Conservation (phyloP, 768 basidiomycete species). For the Panaeolus papilionaceus region DNA sequence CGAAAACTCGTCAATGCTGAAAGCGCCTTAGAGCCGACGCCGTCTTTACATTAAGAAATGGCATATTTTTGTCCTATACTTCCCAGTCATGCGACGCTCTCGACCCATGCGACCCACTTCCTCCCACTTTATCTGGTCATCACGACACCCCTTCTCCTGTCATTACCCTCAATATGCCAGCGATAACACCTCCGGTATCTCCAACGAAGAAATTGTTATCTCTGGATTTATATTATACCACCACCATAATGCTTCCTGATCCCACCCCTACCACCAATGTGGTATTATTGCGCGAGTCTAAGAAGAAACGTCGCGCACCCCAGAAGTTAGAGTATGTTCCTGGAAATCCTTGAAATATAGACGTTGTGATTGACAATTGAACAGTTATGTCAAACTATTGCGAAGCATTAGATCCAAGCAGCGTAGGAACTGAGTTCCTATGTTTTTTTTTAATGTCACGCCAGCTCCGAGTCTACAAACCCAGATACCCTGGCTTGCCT, state of each 20-base stretch:
- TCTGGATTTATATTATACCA: constrained; percentile 22
- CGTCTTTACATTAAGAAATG: constrained; percentile 19
- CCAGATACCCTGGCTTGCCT: neutral
- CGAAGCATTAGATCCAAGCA: neutral
- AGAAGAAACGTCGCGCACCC: neutral
- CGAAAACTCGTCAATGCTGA: neutral
- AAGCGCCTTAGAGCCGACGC: constrained; percentile 12
- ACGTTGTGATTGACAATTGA: neutral
- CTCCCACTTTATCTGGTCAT: constrained; percentile 6
- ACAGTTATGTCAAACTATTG: neutral
- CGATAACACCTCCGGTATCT: neutral
- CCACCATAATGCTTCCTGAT: constrained; percentile 21
- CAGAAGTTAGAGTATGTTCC: neutral
- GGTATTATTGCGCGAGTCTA: constrained; percentile 8
- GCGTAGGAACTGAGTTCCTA: neutral
- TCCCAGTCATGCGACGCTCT: constrained; percentile 18
- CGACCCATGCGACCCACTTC: constrained; percentile 4
- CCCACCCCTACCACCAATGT: constrained; percentile 15
- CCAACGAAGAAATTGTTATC: constrained; percentile 1
- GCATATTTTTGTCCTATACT: constrained; percentile 21
- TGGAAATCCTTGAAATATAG: neutral
- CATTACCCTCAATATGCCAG: neutral
- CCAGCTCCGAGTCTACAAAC: neutral
- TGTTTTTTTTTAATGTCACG: neutral
- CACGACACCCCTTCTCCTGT: neutral